Evolutionary conservation across 1,284 basidiomycete species (phyloP), one percentile per base, ranked within the genome.

Genomic region (Boletellus dicymbophilus): DNA sequence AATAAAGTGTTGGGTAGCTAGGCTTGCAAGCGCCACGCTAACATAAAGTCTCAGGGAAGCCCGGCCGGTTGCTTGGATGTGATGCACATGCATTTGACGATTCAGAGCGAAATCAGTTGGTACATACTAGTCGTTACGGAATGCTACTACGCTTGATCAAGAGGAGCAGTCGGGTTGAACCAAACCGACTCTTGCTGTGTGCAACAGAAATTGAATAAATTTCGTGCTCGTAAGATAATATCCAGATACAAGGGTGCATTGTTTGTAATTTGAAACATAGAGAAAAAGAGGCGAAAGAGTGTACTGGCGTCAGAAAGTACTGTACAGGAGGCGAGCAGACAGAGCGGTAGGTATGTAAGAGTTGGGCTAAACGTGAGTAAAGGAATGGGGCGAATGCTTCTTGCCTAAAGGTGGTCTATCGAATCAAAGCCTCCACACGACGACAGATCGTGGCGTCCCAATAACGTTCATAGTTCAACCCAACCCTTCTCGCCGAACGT

Each of bases 401-500:
- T 46, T 62, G 61, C 63, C 59, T 49, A 46, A 51, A 37, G 45
- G 48, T 48, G 44, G 57, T 66, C 63, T 67, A 63, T 52, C 61
- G 45, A 46, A 45, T 60, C 61, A 26, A 43, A 48, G 18, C 48
- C 56, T 62, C 53, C 59, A 43, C 53, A 54, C 62, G 53, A 50
- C 52, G 52, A 49, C 61, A 58, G 58, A 64, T 66, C 51, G 43
- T 51, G 53, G 52, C 42, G 37, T 54, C 50, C 47, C 44, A 42
- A 45, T 58, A 50, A 47, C 39, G 49, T 44, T 62, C 75, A 75
- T 64, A 70, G 60, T 62, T 81, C 80, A 48, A 79, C 61, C 77
- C 75, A 78, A 41, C 71, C 76, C 54, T 74, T 71, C 59, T 70
- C 73, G 50, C 93, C 93, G 61, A 96, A 96, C 26, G 93, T 95